Evolutionary conservation across 768 basidiomycete species (phyloP), one percentile per base, ranked within the genome.

Genomic region (Lentinula aciculospora): DNA sequence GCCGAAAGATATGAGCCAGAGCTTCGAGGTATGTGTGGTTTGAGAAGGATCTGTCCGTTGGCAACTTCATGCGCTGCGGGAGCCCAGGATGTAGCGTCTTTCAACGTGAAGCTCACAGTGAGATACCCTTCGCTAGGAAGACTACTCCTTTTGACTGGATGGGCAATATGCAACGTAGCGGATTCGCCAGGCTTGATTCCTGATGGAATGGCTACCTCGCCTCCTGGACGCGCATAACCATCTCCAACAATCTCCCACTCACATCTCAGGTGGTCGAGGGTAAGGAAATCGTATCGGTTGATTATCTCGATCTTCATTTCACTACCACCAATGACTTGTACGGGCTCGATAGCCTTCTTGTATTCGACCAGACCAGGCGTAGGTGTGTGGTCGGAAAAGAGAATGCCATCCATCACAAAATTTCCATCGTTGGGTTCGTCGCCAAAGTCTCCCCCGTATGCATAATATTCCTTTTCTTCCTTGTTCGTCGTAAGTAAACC

Each of bases 401-500:
- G 50, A 21, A 56, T 21, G 2, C 59, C 59, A 27, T 60, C 59
- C 59, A 60, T 56, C 4, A 60, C 59, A 50, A 60, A 60, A 49
- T 60, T 60, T 9, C 46, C 37, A 34, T 60, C 59, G 29, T 60
- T 53, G 10, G 59, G 59, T 4, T 39, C 36, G 12, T 60, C 53
- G 19, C 54, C 45, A 56, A 60, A 60, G n/a, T 60, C 59, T 19
- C 59, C 59, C 19, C 59, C 59, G 39, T 60, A 60, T 19, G 54
- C 59, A 56, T 47, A 60, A 39, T 54, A 60, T 56, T 19, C 10
- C 27, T 56, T 48, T 15, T 31, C 49, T 42, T 59, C 32, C 27
- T 45, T 39, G 27, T 44, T 59, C 17, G 3, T 59, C 1, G 50
- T 31, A 19, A 56, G 46, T 17, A 60, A 34, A 23, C 59, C 59